Conservation (phyloP, 805 yeast species). For the Kluyveromyces dobzhanskii region DNA sequence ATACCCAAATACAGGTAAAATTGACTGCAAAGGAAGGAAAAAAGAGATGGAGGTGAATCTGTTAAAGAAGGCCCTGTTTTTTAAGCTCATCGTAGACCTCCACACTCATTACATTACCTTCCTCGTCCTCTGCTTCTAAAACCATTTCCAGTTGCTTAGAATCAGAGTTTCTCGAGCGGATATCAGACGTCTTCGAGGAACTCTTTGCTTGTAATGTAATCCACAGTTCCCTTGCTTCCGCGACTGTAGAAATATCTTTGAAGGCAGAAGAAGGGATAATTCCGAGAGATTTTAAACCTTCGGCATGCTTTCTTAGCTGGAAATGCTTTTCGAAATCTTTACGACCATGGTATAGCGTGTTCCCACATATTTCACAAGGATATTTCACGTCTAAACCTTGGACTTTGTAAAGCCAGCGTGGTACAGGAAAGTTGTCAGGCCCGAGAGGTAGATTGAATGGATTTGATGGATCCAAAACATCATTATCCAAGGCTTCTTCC, state of each 20-base stretch:
- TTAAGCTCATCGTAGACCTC: slow-evolving; percentile 77
- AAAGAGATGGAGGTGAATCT: no score
- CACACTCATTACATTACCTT: slow-evolving; percentile 86
- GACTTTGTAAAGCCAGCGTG: slow-evolving; percentile 84
- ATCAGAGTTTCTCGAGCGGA: slow-evolving; percentile 5
- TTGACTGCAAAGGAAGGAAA: no score
- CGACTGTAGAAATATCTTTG: slow-evolving; percentile 55
- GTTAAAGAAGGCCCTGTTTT: slow-evolving; percentile 54
- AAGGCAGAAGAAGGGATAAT: slow-evolving; percentile 45
- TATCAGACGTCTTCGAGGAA: not conserved
- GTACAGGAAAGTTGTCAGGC: slow-evolving; percentile 86
- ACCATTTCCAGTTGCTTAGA: slow-evolving; percentile 32
- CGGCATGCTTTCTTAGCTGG: slow-evolving; percentile 54
- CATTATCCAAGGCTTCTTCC: slow-evolving; percentile 5
- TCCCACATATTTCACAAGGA: slow-evolving; percentile 83
- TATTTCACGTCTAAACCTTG: slow-evolving; percentile 74
- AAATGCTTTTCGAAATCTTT: slow-evolving; percentile 69
- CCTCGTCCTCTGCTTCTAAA: slow-evolving; percentile 83
- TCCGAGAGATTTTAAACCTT: slow-evolving; percentile 72
- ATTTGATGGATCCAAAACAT: slow-evolving; percentile 18
- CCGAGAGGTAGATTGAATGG: slow-evolving; percentile 63
- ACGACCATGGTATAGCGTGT: slow-evolving; percentile 63
- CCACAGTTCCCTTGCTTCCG: slow-evolving; percentile 61
- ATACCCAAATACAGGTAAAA: no score
- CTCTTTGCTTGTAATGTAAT: slow-evolving; percentile 29